A percentile compares a stretch with the other conserved stretches of the same genome.
Conservation (phyloP, 331 rosid genomes). For the Malus hybrid region DNA sequence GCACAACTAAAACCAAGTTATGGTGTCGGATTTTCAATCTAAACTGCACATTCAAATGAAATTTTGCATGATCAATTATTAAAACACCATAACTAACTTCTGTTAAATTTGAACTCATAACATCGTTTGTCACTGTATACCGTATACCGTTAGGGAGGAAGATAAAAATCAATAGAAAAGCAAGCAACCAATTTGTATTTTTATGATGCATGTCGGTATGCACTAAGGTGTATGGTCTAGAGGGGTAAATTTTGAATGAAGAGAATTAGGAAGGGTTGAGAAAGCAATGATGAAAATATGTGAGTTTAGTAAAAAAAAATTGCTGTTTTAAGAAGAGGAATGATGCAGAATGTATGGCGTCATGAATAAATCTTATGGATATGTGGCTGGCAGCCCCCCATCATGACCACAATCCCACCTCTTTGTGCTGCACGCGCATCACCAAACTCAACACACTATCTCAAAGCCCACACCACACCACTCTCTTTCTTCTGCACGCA, state of each 20-base stretch:
- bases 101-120: background rate
- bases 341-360: constrained; percentile 67
- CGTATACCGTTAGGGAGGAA: background rate
- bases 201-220: background rate
- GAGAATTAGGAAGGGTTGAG: background rate
- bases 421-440: constrained; percentile 90
- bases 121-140: background rate
- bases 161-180: background rate
- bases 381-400: constrained; percentile 69
- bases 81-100: too few relatives aligned
- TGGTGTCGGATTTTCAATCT: background rate
- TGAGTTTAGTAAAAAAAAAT: constrained; percentile 30
- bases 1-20: background rate
- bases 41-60: background rate
- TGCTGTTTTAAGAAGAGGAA: constrained; percentile 41
- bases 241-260: constrained; percentile 4
- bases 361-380: constrained; percentile 63
- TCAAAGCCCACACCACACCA: constrained; percentile 20
- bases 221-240: background rate
- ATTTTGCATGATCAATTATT: background rate
- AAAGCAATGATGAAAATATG: constrained; percentile 46
- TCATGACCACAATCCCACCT: constrained; percentile 61
- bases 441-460: constrained; percentile 65
- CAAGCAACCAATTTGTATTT: background rate
- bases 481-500: constrained; percentile 14